A percentile compares a stretch with the other conserved stretches of the same genome.
These are phyloP conservation scores for Daldinia grandis DNA, from an alignment of 495 filamentous ascomycete genomes.

Conservation along the genomic window DNA sequence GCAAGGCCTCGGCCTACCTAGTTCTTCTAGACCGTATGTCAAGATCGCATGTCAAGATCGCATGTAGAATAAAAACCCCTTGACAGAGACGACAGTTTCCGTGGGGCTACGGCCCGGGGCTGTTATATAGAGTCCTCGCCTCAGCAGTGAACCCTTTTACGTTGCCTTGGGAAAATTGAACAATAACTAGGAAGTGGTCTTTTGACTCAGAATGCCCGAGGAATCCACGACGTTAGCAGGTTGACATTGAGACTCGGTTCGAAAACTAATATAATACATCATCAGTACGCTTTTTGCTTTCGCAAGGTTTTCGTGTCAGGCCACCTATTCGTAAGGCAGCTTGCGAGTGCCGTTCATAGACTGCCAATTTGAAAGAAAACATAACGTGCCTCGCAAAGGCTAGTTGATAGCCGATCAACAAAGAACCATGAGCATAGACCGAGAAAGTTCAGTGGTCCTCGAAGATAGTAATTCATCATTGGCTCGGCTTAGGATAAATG, in stretches of 20 bases:
- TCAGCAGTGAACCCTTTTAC: not conserved
- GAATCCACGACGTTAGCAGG: not conserved
- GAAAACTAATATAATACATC: not conserved
- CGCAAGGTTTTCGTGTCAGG: not conserved
- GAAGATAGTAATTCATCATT: not conserved
- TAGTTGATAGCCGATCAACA: not conserved
- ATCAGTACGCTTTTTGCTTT: not conserved
- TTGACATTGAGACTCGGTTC: not conserved
- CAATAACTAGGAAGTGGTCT: not conserved
- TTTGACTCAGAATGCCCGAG: not conserved
- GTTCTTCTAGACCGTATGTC: too few species aligned
- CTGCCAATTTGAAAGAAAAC: not conserved
- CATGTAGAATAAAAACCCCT: too few species aligned
- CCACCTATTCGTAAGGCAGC: not conserved
- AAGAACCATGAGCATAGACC: not conserved
- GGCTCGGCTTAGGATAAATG: not conserved
- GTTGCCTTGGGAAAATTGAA: not conserved
- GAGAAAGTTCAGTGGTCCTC: constrained; percentile 12
- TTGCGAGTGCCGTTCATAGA: not conserved
- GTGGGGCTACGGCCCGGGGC: too few species aligned
- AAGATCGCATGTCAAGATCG: too few species aligned
- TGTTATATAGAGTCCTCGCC: too few species aligned
- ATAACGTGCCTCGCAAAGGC: not conserved
- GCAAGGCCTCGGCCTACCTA: too few species aligned
- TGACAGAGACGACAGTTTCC: too few species aligned